Base-by-base conservation (phyloP, 768 basidiomycete species). In the Lactarius evosmus region DNA sequence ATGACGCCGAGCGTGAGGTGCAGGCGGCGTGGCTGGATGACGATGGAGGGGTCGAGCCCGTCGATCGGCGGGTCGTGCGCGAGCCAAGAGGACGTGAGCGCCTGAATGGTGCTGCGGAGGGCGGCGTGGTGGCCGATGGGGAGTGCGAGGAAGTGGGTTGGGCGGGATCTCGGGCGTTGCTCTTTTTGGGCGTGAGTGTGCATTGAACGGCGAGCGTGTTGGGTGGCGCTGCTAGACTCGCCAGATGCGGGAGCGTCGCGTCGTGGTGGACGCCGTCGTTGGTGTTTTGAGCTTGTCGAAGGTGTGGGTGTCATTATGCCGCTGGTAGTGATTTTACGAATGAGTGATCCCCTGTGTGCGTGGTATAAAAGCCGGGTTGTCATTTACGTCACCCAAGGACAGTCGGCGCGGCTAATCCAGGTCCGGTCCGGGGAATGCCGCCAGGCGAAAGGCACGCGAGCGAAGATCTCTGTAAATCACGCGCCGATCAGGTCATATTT, bases 1-100 rank as follows among this genome's bases (percentile, higher is more conserved):
- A 92, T 87, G 1, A 90, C 88, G 1, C 89, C 89, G 2, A 92
- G 75, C 0, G 89, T 91, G 61, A 91, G 74, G 72, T 92, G 89
- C 49, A 91, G 74, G n/a, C 88, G 73, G 11, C 80, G 78, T 0
- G 79, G 74, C 8, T 77, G 77, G 60, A 90, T 79, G 58, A 88
- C 72, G 67, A 91, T 83, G 3, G 81, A 78, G 9, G 69, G 70
- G 72, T 92, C 86, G 4, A 92, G 75, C 0, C 90, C 90, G 0
- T 73, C 66, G 27, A 79, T 76, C 7, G 75, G 64, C 0, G 77
- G 76, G 4, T 63, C 60, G 29, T 66, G 59, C 4, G 56, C 59
- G 9, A 78, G 74, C 50, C 78, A 70, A 22, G 72, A 69, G 29
- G 64, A 51, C 0, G 75, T 72, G 61, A 78, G 73, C 1, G 70